Conservation (phyloP, 345 rosid species). For the Raphanus raphanistrum region DNA sequence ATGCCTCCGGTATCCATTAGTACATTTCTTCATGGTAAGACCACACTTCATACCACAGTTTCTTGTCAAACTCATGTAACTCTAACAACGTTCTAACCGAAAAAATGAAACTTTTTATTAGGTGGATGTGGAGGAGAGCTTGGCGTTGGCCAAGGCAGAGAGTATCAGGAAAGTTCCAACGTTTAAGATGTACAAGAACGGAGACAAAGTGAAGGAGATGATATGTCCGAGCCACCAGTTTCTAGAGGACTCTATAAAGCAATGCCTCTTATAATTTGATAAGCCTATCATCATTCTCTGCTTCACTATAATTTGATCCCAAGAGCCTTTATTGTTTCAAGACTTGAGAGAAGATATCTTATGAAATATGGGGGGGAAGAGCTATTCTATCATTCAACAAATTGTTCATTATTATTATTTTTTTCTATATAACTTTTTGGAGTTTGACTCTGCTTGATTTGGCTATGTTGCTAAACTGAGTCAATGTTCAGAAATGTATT, state of each 20-base stretch:
- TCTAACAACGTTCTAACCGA: conserved; percentile 28
- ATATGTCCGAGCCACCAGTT: conserved; percentile 65
- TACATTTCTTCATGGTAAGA: conserved; percentile 39
- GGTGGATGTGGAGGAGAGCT: conserved; percentile 72
- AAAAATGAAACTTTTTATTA: conserved; percentile 15
- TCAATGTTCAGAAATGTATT: conserved; percentile 22
- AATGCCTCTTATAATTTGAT: conserved; percentile 46
- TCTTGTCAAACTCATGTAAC: conserved; percentile 1
- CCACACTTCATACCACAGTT: neutral
- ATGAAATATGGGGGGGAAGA: conserved; percentile 27
- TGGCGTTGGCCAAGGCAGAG: conserved; percentile 62
- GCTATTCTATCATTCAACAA: conserved; percentile 32
- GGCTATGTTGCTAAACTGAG: neutral
- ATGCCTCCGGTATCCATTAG: conserved; percentile 39
- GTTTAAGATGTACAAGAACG: conserved; percentile 74
- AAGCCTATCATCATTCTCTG: conserved; percentile 21
- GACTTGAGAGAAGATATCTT: conserved; percentile 20
- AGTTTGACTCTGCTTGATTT: conserved; percentile 14
- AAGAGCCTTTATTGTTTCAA: conserved; percentile 19
- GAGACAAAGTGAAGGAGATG: conserved; percentile 74
- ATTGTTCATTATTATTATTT: conserved; percentile 27
- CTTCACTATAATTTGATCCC: conserved; percentile 13
- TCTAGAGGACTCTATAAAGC: conserved; percentile 71
- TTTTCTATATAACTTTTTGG: conserved; percentile 4
- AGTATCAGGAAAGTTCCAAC: conserved; percentile 69